Evolutionary conservation across 805 yeast species (phyloP).

Genomic region (Schwanniomyces yamadae): DNA sequence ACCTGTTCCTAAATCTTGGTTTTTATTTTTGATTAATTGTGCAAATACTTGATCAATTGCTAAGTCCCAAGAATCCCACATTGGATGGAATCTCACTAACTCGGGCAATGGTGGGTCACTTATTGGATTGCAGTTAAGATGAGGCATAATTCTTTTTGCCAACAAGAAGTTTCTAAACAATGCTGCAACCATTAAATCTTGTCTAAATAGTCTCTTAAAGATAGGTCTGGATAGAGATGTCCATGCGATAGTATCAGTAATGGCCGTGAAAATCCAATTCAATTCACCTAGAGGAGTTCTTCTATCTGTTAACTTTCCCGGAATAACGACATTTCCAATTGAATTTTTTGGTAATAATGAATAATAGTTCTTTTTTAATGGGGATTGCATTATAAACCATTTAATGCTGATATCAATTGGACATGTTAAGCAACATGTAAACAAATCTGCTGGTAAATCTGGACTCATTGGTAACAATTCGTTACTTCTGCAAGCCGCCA

Average conservation of each 20-base stretch:
- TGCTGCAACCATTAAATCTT: conserved; percentile 95
- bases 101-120: conserved; percentile 94
- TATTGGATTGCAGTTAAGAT: conserved; percentile 88
- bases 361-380: conserved; percentile 54
- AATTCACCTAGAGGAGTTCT: conserved; percentile 94
- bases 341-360: conserved; percentile 45
- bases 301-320: conserved; percentile 89
- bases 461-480: conserved; percentile 92
- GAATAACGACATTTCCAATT: conserved; percentile 65
- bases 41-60: conserved; percentile 92
- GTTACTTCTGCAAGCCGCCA: conserved; percentile 87
- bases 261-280: conserved; percentile 97
- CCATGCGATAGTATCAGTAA: conserved; percentile 98
- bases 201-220: conserved; percentile 87
- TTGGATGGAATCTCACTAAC: conserved; percentile 71
- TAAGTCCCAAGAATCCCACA: conserved; percentile 99
- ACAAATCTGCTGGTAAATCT: conserved; percentile 90
- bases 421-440: conserved; percentile 91
- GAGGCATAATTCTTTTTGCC: conserved; percentile 93
- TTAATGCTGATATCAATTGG: conserved; percentile 92
- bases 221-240: conserved; percentile 82
- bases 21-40: conserved; percentile 53
- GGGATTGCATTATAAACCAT: conserved; percentile 87
- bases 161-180: conserved; percentile 86
- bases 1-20: conserved; percentile 17